Evolutionary conservation across 1,284 basidiomycete genomes (phyloP), one percentile per base, ranked within the genome.

Genomic region (Cyathus olla): DNA sequence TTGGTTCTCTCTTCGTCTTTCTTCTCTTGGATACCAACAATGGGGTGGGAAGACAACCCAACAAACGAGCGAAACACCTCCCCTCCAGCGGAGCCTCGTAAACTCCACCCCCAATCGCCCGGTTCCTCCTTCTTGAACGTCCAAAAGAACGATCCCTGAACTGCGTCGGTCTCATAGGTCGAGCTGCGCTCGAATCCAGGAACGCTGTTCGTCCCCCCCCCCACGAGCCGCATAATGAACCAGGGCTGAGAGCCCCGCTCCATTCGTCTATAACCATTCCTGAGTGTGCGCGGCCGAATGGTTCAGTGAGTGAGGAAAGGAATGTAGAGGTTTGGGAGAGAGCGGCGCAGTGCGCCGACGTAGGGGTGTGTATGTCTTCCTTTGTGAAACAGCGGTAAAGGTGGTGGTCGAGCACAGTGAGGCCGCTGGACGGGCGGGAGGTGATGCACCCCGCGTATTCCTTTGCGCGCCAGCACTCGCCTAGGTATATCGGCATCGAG

Each of bases 91-190:
- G 92, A 91, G 72, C 95, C 90, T 63, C 86, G 83, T 39, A 94
- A 86, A 48, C 88, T 88, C 94, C 95, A 96, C 1, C 93, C 94
- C 2, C 84, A 85, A 73, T 95, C 93, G 64, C 90, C 89, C 3
- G 73, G 76, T 8, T 83, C 76, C 57, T 90, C 86, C 75, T 95
- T 95, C 82, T 92, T 95, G 74, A 90, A 92, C 44, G 94, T 95
- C 95, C 95, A 97, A 76, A 93, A 96, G 79, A 90, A 96, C 86
- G 88, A 94, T 3, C 95, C 95, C 13, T 35, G 31, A 0, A 87
- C 89, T 60, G 92, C 91, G 37, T 80, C 73, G 57, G 78, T 75
- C 64, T 95, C 92, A 96, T 37, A 93, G 67, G 22, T 83, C 84
- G 57, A 95, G 78, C 76, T 97, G 90, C 11, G 93, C 90, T 19